phyloP scores from a whole-genome alignment of 2,329 filamentous ascomycete species.

The Sphaerulina vaccinii region DNA sequence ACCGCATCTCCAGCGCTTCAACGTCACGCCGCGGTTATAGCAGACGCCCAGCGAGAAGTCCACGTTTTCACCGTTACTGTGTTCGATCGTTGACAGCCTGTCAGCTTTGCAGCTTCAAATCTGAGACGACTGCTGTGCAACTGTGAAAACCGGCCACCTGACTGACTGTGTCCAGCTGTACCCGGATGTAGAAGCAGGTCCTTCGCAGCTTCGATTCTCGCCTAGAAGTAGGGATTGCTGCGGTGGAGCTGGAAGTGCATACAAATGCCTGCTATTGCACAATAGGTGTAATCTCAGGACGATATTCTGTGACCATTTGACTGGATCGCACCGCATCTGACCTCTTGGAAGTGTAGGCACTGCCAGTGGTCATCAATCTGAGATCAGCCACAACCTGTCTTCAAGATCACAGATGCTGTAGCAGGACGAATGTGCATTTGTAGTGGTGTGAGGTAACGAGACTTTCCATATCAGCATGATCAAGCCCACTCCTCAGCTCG shows the following conservation, averaged over 20 bases:
- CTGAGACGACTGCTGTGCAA: slow-evolving; percentile 17
- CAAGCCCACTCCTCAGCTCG: neutral
- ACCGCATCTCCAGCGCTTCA: neutral
- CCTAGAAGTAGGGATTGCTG: slow-evolving; percentile 13
- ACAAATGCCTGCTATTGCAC: slow-evolving; percentile 16
- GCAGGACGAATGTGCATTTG: slow-evolving; percentile 9
- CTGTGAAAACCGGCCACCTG: slow-evolving; percentile 12
- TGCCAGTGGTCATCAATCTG: slow-evolving; percentile 12
- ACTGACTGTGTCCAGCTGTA: slow-evolving; percentile 14
- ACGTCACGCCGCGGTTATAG: slow-evolving; percentile 12
- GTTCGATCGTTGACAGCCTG: slow-evolving; percentile 20
- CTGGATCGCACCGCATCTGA: slow-evolving; percentile 9
- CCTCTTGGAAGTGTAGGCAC: slow-evolving; percentile 2
- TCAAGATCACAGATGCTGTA: slow-evolving; percentile 9
- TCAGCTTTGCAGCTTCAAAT: slow-evolving; percentile 18
- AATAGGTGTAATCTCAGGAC: slow-evolving; percentile 14
- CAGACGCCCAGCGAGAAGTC: slow-evolving; percentile 8
- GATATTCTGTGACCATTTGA: slow-evolving; percentile 2
- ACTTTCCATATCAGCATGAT: neutral
- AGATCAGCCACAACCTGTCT: slow-evolving; percentile 17
- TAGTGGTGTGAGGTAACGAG: neutral
- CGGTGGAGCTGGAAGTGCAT: slow-evolving; percentile 10
- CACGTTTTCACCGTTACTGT: slow-evolving; percentile 18
- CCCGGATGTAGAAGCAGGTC: slow-evolving; percentile 5
- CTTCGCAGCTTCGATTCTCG: slow-evolving; percentile 12